A percentile compares a stretch with the other conserved stretches of the same genome.
These are phyloP conservation scores for Cladobotryum protrusum DNA, from an alignment of 2,329 filamentous ascomycete genomes.

Conservation along the genomic window DNA sequence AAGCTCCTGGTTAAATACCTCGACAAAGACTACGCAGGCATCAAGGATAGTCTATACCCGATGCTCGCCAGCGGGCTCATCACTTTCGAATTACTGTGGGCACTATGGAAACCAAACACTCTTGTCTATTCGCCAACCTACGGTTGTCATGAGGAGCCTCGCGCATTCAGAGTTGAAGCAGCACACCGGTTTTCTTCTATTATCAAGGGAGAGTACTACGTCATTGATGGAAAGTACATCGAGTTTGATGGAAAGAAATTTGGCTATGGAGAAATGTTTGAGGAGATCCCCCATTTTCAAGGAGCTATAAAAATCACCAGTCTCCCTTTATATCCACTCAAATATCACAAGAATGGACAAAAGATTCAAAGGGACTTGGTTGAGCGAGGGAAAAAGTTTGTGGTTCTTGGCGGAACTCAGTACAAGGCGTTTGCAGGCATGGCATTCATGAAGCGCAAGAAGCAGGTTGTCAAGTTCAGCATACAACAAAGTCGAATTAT, in stretches of 20 bases:
- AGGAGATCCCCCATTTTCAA: conserved; percentile 69
- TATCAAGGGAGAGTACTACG: conserved; percentile 68
- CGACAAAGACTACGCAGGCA: conserved; percentile 73
- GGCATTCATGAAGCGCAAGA: conserved; percentile 78
- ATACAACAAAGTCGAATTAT: conserved; percentile 83
- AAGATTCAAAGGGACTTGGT: conserved; percentile 61
- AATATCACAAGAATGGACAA: conserved; percentile 69
- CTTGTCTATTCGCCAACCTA: conserved; percentile 74
- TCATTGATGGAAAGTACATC: conserved; percentile 71
- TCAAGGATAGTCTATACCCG: conserved; percentile 71
- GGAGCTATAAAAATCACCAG: conserved; percentile 78
- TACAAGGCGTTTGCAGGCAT: conserved; percentile 80
- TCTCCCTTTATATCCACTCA: conserved; percentile 68
- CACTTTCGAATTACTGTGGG: conserved; percentile 85
- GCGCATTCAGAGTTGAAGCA: conserved; percentile 75
- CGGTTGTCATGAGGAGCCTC: conserved; percentile 66
- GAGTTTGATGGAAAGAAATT: conserved; percentile 87
- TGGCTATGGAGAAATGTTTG: conserved; percentile 64
- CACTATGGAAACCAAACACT: conserved; percentile 80
- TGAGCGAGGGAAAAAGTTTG: conserved; percentile 78
- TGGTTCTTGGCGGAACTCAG: conserved; percentile 71
- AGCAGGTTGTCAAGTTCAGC: conserved; percentile 63
- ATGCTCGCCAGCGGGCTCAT: conserved; percentile 77
- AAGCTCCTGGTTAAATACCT: conserved; percentile 70
- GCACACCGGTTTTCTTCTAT: conserved; percentile 64